Evolutionary conservation across 1,284 basidiomycete genomes (phyloP), one percentile per base, ranked within the genome.

Genomic region (Xerocomus nothofagi): DNA sequence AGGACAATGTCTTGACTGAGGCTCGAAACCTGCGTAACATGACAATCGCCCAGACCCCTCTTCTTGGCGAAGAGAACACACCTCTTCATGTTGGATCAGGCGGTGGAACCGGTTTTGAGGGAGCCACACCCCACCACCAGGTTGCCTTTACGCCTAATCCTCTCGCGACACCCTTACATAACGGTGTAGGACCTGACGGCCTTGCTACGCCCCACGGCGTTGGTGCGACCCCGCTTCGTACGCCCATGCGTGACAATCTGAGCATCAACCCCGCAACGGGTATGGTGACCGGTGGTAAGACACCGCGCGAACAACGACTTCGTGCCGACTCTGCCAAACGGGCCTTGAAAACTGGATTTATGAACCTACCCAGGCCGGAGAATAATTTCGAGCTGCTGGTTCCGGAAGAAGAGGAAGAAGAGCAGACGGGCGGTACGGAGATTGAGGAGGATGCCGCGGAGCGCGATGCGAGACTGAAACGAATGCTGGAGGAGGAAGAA

Each of bases 351-450:
- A 80, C 85, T 17, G 91, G 90, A 1, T 97, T 99, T 68, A 80
- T 80, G 66, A 85, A 73, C 54, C 76, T 99, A 15, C 97, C 97
- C 0, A 86, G 85, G 57, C 95, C 97, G 0, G 93, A 98, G 73
- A 99, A 99, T 69, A 96, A 99, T 70, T 99, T 98, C 62, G 95
- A 99, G 70, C 74, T 99, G 37, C 81, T 96, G 21, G 85, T 98
- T 5, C 93, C 93, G 5, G 91, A 93, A 57, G 88, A 91, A 21
- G 93, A 93, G 51, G 82, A 79, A 10, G 82, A 82, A 2, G 80
- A 73, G 2, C 73, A 71, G 9, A 71, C 68, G 20, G 74, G 65
- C 9, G 70, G 63, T 5, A 64, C 65, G 12, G 50, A 81, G 53
- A 71, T 77, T 0, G 88, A 88, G 59, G 91, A 96, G 69, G 96